Evolutionary conservation across 176 grass and related monocot species (phyloP).

Genomic region (Bonia amplexicaulis): DNA sequence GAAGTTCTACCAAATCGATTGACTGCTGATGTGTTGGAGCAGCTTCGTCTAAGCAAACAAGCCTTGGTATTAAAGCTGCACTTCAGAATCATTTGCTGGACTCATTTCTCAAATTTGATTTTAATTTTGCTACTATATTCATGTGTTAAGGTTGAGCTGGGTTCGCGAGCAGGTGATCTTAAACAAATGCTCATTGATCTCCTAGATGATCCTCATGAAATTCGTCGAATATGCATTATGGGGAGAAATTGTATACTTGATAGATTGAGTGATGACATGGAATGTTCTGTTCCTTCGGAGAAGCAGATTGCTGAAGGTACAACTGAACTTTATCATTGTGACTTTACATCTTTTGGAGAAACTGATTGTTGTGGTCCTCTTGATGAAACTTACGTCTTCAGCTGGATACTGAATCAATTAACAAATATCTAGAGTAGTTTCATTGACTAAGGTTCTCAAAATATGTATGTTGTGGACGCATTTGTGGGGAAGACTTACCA

Average conservation of each 20-base stretch:
- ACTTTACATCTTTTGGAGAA: slow-evolving; percentile 1
- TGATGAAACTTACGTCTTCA: not conserved
- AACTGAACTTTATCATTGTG: slow-evolving; percentile 3
- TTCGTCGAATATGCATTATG: slow-evolving; percentile 94
- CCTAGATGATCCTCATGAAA: slow-evolving; percentile 89
- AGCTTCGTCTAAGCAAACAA: slow-evolving; percentile 98
- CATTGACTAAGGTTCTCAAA: not conserved
- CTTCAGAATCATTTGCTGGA: slow-evolving; percentile 10
- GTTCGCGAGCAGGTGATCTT: slow-evolving; percentile 85
- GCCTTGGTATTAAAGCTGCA: slow-evolving; percentile 46
- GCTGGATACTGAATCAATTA: not conserved
- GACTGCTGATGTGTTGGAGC: slow-evolving; percentile 90
- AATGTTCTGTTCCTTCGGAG: slow-evolving; percentile 75
- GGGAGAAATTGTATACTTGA: slow-evolving; percentile 79
- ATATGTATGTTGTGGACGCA: not conserved
- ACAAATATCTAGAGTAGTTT: not conserved
- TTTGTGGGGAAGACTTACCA: too few relatives aligned
- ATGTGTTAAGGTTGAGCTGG: slow-evolving; percentile 79
- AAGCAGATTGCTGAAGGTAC: slow-evolving; percentile 95
- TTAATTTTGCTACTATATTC: slow-evolving; percentile 27
- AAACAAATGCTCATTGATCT: slow-evolving; percentile 98
- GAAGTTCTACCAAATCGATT: slow-evolving; percentile 95
- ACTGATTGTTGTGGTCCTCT: not conserved
- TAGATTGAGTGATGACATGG: slow-evolving; percentile 49
- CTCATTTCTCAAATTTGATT: slow-evolving; percentile 1